Evolutionary conservation across 23 red algal species (phyloP).

Genomic region (Gracilariopsis chorda): DNA sequence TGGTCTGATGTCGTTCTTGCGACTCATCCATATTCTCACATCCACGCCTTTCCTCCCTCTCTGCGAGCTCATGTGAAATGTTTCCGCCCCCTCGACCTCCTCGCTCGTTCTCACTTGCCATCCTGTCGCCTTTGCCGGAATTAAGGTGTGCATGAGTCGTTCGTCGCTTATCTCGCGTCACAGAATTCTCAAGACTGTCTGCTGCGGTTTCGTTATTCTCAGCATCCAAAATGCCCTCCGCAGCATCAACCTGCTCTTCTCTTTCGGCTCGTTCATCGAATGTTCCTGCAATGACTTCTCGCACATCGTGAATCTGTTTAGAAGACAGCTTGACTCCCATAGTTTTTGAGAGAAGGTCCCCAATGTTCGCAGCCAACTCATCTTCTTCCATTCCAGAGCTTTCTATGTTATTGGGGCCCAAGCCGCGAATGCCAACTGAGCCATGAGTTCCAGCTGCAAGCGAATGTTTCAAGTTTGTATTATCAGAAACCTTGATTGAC

Average conservation of each 20-base stretch:
- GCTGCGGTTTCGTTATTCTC: not conserved
- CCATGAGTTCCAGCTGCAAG: not conserved
- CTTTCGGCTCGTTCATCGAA: constrained; percentile 58
- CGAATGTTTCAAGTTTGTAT: not conserved
- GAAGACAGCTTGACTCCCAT: constrained; percentile 15
- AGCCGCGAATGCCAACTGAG: no score
- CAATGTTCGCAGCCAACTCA: constrained; percentile 62
- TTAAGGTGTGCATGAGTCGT: no score
- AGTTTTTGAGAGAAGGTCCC: constrained; percentile 20
- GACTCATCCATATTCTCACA: no score
- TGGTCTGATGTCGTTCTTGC: no score
- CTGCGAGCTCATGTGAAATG: no score
- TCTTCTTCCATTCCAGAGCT: constrained; percentile 21
- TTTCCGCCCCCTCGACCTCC: no score
- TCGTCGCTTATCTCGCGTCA: not conserved
- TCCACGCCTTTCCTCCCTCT: no score
- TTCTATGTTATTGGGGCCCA: not conserved
- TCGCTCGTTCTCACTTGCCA: no score
- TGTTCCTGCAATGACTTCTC: constrained; percentile 57
- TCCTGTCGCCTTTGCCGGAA: no score
- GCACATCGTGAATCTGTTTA: constrained; percentile 20
- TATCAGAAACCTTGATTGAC: not conserved
- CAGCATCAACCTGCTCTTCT: constrained; percentile 30
- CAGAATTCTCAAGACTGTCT: not conserved
- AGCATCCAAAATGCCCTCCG: not conserved